These are phyloP conservation scores for Tetrapisispora iriomotensis DNA, from an alignment of 805 yeast genomes.

Conservation along the genomic window DNA sequence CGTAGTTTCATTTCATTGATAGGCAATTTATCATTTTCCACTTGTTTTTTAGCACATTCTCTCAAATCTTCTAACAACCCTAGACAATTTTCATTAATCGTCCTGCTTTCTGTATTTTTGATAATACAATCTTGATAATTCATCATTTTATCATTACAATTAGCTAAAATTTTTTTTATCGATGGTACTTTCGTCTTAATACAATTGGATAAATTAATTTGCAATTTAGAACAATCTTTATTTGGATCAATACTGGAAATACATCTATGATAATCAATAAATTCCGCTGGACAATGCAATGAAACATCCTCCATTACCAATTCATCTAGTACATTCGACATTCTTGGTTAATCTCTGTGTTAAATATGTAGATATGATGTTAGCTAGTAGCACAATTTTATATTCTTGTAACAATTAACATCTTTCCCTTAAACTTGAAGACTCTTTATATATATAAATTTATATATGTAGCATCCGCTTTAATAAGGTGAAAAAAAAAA, in stretches of 20 bases:
- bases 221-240: conserved; percentile 44
- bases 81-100: conserved; percentile 41
- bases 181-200: conserved; percentile 59
- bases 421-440: too few species aligned
- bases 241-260: conserved; percentile 41
- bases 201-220: conserved; percentile 49
- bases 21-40: conserved; percentile 11
- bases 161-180: conserved; percentile 54
- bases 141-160: conserved; percentile 48
- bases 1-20: conserved; percentile 13
- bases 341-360: not conserved
- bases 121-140: conserved; percentile 59
- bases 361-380: not conserved
- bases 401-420: not conserved
- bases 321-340: conserved; percentile 48
- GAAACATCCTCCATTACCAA: conserved; percentile 72
- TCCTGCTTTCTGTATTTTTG: conserved; percentile 31
- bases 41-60: conserved; percentile 41
- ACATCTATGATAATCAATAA: conserved; percentile 65
- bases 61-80: conserved; percentile 47
- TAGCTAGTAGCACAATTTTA: too few species aligned
- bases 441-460: too few species aligned
- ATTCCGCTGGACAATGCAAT: conserved; percentile 61
- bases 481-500: too few species aligned
- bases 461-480: too few species aligned